A percentile compares a stretch with the other conserved stretches of the same genome.
These are phyloP conservation scores for Candida pseudofarinosa DNA, from an alignment of 805 yeast genomes.

Conservation along the genomic window DNA sequence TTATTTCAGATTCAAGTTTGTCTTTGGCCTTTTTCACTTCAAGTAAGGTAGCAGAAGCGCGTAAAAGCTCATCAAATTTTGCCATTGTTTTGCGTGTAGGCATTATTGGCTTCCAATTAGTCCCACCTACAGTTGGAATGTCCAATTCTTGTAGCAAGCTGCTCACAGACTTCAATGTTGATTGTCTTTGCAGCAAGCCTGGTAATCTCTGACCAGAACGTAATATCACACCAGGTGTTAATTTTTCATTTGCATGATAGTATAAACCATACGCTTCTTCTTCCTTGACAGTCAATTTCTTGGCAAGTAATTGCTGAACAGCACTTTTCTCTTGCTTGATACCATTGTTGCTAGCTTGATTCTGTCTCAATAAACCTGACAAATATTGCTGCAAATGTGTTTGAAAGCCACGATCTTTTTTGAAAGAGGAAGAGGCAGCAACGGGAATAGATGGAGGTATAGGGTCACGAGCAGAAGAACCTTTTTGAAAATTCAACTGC, in stretches of 20 bases:
- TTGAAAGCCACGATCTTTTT: slow-evolving; percentile 38
- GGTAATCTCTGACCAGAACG: slow-evolving; percentile 58
- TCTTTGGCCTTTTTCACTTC: slow-evolving; percentile 87
- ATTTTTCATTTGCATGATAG: slow-evolving; percentile 64
- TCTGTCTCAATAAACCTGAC: slow-evolving; percentile 33
- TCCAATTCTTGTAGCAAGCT: slow-evolving; percentile 73
- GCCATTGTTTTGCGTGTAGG: slow-evolving; percentile 77
- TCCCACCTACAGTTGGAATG: slow-evolving; percentile 55
- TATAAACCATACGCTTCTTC: slow-evolving; percentile 81
- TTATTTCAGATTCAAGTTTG: slow-evolving; percentile 74
- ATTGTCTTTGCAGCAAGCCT: slow-evolving; percentile 53
- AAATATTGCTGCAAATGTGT: slow-evolving; percentile 44
- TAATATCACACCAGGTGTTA: slow-evolving; percentile 76
- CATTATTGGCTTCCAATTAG: slow-evolving; percentile 70
- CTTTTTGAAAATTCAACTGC: slow-evolving; percentile 37
- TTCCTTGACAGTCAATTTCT: slow-evolving; percentile 66
- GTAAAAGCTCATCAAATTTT: slow-evolving; percentile 70
- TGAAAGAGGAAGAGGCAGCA: slow-evolving; percentile 50
- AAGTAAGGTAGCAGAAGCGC: slow-evolving; percentile 63
- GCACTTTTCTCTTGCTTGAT: slow-evolving; percentile 34
- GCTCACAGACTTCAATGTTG: slow-evolving; percentile 71
- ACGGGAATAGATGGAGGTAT: slow-evolving; percentile 56
- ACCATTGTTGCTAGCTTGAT: slow-evolving; percentile 17
- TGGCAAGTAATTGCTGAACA: slow-evolving; percentile 43
- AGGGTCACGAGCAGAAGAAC: slow-evolving; percentile 32